phyloP scores from a whole-genome alignment of 306 rosid genomes.

The Fragaria nilgerrensis region DNA sequence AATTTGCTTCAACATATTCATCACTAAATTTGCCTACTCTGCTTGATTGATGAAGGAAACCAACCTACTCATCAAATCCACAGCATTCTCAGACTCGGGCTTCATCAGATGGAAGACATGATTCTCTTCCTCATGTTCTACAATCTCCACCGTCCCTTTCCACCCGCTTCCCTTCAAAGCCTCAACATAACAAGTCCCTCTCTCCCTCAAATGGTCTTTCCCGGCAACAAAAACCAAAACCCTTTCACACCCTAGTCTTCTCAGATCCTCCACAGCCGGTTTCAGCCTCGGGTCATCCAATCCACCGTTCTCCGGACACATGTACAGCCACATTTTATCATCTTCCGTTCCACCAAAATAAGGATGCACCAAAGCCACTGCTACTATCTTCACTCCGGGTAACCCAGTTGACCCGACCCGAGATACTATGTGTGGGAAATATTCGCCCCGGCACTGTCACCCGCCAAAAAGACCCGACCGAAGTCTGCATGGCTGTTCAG shows the following conservation, averaged over 20 bases:
- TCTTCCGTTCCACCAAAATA: slow-evolving; percentile 37
- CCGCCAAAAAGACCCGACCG: slow-evolving; percentile 30
- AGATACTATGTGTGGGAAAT: slow-evolving; percentile 19
- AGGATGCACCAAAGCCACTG: slow-evolving; percentile 41
- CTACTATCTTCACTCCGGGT: slow-evolving; percentile 26
- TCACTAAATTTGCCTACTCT: not conserved
- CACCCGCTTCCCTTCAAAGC: slow-evolving; percentile 51
- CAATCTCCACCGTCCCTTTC: slow-evolving; percentile 42
- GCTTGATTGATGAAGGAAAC: slow-evolving; percentile 32
- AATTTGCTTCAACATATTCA: not conserved
- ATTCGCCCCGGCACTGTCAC: slow-evolving; percentile 52
- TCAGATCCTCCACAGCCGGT: slow-evolving; percentile 47
- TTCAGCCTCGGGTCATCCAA: slow-evolving; percentile 37
- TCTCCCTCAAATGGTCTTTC: slow-evolving; percentile 38
- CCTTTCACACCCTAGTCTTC: slow-evolving; percentile 35
- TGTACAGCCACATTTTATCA: slow-evolving; percentile 47
- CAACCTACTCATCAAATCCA: slow-evolving; percentile 27
- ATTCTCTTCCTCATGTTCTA: slow-evolving; percentile 30
- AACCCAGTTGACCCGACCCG: slow-evolving; percentile 24
- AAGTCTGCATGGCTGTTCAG: slow-evolving; percentile 36
- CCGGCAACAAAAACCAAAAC: slow-evolving; percentile 45
- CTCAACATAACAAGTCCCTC: slow-evolving; percentile 30
- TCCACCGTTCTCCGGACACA: slow-evolving; percentile 38
- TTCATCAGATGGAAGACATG: slow-evolving; percentile 42
- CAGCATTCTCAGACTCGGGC: slow-evolving; percentile 21